phyloP scores from a whole-genome alignment of 2,329 filamentous ascomycete species.

The Colletotrichum coccodes region DNA sequence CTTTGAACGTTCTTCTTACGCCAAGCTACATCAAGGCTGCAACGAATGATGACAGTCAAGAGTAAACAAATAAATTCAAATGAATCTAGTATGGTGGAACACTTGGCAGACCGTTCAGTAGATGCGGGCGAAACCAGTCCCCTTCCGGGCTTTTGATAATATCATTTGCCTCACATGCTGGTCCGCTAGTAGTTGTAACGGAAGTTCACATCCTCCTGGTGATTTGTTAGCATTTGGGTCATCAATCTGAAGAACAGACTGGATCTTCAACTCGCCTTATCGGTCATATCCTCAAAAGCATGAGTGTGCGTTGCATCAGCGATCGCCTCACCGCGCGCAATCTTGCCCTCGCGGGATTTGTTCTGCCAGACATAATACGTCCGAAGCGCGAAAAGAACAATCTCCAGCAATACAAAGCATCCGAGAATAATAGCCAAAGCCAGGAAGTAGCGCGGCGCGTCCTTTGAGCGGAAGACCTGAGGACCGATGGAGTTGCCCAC shows the following conservation, averaged over 20 bases:
- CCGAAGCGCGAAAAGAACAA: slow-evolving; percentile 6
- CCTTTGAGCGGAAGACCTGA: slow-evolving; percentile 46
- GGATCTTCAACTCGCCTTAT: slow-evolving; percentile 67
- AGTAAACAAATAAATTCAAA: not conserved
- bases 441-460: slow-evolving; percentile 45
- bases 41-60: too few relatives aligned
- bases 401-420: slow-evolving; percentile 12
- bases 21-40: not conserved
- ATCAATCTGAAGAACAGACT: slow-evolving; percentile 59
- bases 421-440: slow-evolving; percentile 10
- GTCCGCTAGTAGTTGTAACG: slow-evolving; percentile 6
- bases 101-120: not conserved
- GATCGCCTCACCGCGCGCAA: slow-evolving; percentile 6
- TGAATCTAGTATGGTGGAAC: not conserved
- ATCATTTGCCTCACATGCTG: not conserved
- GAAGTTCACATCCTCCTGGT: slow-evolving; percentile 25
- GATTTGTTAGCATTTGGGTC: not conserved
- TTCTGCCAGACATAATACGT: slow-evolving; percentile 28
- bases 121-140: not conserved
- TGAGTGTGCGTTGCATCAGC: slow-evolving; percentile 42
- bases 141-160: too few relatives aligned
- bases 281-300: slow-evolving; percentile 72
- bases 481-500: slow-evolving; percentile 54
- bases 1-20: too few relatives aligned
- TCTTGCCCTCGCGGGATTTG: slow-evolving; percentile 17